Base-by-base conservation (phyloP, 78 protist species). In the Pigoraptor vietnamica region DNA sequence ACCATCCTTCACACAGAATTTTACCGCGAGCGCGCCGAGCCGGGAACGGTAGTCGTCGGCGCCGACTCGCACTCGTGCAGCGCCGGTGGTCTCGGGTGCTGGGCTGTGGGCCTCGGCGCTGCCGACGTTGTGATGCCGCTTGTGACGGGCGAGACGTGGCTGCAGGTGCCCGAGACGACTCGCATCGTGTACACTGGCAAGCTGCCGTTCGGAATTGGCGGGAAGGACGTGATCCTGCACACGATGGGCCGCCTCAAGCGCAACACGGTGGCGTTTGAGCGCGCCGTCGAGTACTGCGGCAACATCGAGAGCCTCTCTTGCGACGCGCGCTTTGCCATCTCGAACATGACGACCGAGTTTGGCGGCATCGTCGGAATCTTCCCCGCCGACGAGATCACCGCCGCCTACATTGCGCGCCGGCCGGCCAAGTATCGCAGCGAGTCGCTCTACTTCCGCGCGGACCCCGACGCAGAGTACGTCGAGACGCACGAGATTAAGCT, bases 111-210 rank as follows among this genome's bases (percentile, higher is more conserved):
- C 35, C 87, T 82, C 35, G 87, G 87, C 19, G 87, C 87, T 82
- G 87, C 87, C 36, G 87, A 82, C 35, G 87, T 82, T 9, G 87
- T 82, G 87, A 82, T 82, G 87, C 87, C 87, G 35, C 32, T 82
- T 25, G 87, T 82, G 39, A 82, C 87, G 2, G 87, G 87, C 23
- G 87, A 82, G 36, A 82, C 87, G 35, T 82, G 87, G 87, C 32
- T 82, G 87, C 87, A 33, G 87, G 87, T 82, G 36, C 87, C 87
- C 32, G 87, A 82, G 35, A 82, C 87, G 39, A 82, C 35, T 9
- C 87, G 87, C 35, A 82, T 82, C 87, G 24, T 33, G 19, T 33
- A 33, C 39, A 33, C 35, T 14, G 87, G 87, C 23, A 82, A 82
- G 32, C 87, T 33, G 14, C 87, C 87, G 23, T 82, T 82, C 24